Evolutionary conservation across 73 alveolate genomes (phyloP), one percentile per base, ranked within the genome.

Genomic region (Paramecium primaurelia): DNA sequence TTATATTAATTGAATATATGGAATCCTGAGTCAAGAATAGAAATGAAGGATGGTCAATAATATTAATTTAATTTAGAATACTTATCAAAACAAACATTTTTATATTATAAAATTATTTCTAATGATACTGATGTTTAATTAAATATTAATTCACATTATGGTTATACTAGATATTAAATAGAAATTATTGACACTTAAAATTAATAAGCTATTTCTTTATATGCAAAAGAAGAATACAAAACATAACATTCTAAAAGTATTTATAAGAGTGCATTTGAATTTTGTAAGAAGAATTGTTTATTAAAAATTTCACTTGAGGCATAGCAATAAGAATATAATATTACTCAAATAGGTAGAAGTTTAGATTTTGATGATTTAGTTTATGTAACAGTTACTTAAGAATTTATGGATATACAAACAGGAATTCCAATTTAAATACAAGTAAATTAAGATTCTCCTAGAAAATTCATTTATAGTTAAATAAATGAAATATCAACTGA

Each of bases 201-300:
- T 44, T 34, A 25, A 80, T 34, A 25, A 45, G 54, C 73, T 18
- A 12, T 18, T 40, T 80, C 75, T 8, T 26, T 45, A 18, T 80
- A 4, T 45, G 71, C 59, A 14, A 37, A 80, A 45, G 91, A 80
- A 6, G 71, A 80, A 14, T 80, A 26, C 34, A 80, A 80, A 80
- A 42, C 91, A 1, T 20, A 42, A 16, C 91, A 80, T 28, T 80
- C 91, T 6, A 80, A 80, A 36, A 42, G 77, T 26, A 80, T 80
- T 8, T 32, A 25, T 22, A 45, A 8, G 20, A 32, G 75, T 80
- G 71, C 91, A 20, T 80, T 80, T 26, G 30, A 2, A 42, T 40
- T 32, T 8, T 80, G 91, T 64, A 28, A 30, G 25, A 0, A 59
- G 45, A 42, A 49, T 45, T 80, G 91, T 12, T 20, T 25, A 36